Base-by-base conservation (phyloP, 2,329 filamentous ascomycete genomes). In the Chrysoporthe deuterocubensis region DNA sequence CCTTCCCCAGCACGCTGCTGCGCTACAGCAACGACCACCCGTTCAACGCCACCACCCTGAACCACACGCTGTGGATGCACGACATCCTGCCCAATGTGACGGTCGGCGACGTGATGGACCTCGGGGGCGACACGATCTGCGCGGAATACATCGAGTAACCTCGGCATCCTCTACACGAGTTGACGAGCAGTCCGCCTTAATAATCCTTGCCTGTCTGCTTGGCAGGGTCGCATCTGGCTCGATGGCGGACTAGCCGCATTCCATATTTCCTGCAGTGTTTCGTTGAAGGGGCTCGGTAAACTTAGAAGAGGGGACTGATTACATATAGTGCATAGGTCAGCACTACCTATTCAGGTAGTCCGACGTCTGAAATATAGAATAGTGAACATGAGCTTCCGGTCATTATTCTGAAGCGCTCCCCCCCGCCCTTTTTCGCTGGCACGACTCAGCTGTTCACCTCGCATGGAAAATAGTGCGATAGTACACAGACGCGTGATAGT, bases 41-140 rank as follows among this genome's bases (percentile, higher is more conserved):
- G 6, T 32, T 13, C 16, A 63, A 63, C 37, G 8, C 37, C 14
- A 67, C 62, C 3, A 65, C 54, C 9, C 16, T 65, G 40, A 63
- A 61, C 46, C 66, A 67, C 34, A 63, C 48, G 37, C 56, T 67
- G n/a, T 67, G 66, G 66, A 65, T 67, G 21, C 52, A 46, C 1
- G 61, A 32, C 6, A 34, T 67, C 18, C n/a, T 67, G n/a, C 66
- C 66, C 4, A 67, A 67, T 2, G 62, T 56, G 8, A 67, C 44
- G 4, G 64, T 65, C 16, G 61, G n/a, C 21, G 62, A 67, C 21
- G 66, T 65, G 9, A 67, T 67, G 66, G 66, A 67, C 3, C 21
- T 65, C n/a, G 44, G 54, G 16, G 66, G 66, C 37, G 62, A 61
- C 26, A 48, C 42, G 4, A 65, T 65, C 11, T 67, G 66, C 34